Evolutionary conservation across 2,329 filamentous ascomycete genomes (phyloP), one percentile per base, ranked within the genome.

Genomic region (Pseudogymnoascus sp.): DNA sequence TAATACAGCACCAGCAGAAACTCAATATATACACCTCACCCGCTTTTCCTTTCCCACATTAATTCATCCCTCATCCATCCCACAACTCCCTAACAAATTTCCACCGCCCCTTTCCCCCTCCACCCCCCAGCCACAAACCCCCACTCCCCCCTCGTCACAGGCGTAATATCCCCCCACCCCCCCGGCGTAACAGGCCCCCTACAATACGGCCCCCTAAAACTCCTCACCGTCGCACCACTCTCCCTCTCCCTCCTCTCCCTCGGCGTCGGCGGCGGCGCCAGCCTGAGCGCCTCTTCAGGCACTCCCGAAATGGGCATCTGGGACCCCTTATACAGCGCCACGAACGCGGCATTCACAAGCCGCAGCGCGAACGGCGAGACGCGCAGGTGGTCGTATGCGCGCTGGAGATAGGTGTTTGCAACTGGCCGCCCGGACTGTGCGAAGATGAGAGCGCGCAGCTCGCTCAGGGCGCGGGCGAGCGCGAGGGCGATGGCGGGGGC

Each of bases 141-240:
- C 85, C 85, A 88, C 73, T 87, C 85, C 4, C 83, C 83, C 43
- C 82, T 78, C 7, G 85, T 87, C 23, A 83, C 80, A 5, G 85
- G 85, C 61, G 83, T 86, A 63, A 87, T 83, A 69, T 88, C 85
- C 19, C 85, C 84, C 67, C 83, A 84, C 6, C 76, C 80, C 67
- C 86, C 85, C 1, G 84, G 85, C 64, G 85, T 87, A 74, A 77
- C 73, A 1, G 84, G 81, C 0, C 81, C 83, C 19, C 79, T 67
- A 60, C 65, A 71, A 69, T 72, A 70, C 1, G 72, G 71, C 1
- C 71, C 71, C 16, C 68, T 63, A 65, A 72, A 70, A 43, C 69
- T 68, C 16, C 34, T 62, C 37, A 68, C 28, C 19, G 48, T 23
- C 6, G 61, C 43, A 37, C 34, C 41, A 23, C n/a, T 66, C 60